These are phyloP conservation scores for Uronychia binucleata DNA, from an alignment of 73 alveolate genomes.

Conservation along the genomic window DNA sequence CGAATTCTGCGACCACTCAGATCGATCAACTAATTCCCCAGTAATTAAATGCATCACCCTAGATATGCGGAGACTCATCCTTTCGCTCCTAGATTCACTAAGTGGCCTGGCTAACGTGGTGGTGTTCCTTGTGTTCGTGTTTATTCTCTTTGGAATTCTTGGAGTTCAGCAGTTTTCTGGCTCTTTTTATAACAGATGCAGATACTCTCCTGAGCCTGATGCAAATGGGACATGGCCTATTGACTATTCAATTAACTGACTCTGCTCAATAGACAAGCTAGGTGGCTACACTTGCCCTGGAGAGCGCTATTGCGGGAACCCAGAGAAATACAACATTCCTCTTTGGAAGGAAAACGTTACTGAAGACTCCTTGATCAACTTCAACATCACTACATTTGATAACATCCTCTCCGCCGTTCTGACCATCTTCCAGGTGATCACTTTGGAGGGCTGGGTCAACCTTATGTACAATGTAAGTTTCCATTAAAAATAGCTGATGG, in stretches of 20 bases:
- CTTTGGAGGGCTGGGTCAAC: constrained; percentile 70
- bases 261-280: constrained; percentile 15
- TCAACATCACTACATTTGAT: constrained; percentile 13
- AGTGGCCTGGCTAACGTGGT: constrained; percentile 37
- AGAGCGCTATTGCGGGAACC: constrained; percentile 39
- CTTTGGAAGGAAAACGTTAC: no score
- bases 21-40: constrained; percentile 34
- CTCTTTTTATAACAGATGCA: constrained; percentile 16
- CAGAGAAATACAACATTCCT: constrained; percentile 1
- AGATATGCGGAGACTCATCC: constrained; percentile 29
- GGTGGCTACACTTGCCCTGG: neutral
- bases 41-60: neutral
- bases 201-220: constrained; percentile 21
- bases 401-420: constrained; percentile 8
- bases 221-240: constrained; percentile 30
- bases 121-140: constrained; percentile 26
- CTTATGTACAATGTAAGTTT: constrained; percentile 29
- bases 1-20: constrained; percentile 34
- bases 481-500: constrained; percentile 40
- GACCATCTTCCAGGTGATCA: constrained; percentile 33
- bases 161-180: constrained; percentile 47
- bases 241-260: neutral
- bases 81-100: constrained; percentile 17
- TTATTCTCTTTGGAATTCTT: constrained; percentile 33
- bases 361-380: constrained; percentile 11